Percentiles rank a stretch among this genome's conserved stretches.
phyloP scores from a whole-genome alignment of 441 rosid species.

The Bruguiera hainesii region DNA sequence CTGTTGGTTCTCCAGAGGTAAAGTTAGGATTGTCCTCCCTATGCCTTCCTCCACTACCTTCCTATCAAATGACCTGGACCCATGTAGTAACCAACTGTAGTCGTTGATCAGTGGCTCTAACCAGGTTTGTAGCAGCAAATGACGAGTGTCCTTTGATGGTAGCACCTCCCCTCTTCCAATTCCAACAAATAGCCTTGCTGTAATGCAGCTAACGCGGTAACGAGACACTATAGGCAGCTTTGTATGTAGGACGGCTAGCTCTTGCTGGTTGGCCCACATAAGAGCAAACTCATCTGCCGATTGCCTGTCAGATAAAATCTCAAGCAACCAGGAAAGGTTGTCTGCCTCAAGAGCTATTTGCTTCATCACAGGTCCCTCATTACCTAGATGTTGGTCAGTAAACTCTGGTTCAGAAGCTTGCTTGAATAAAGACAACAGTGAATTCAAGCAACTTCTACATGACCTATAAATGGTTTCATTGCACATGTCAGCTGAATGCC shows the following conservation, averaged over 20 bases:
- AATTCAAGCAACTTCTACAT: constrained; percentile 61
- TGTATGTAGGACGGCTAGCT: constrained; percentile 57
- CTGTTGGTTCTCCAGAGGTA: constrained; percentile 90
- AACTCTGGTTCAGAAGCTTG: constrained; percentile 53
- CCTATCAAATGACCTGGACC: constrained; percentile 78
- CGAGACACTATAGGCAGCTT: constrained; percentile 71
- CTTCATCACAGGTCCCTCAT: constrained; percentile 49
- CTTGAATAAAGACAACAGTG: constrained; percentile 53
- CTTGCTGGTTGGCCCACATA: constrained; percentile 80
- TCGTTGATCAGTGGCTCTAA: constrained; percentile 85
- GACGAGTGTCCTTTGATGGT: constrained; percentile 79
- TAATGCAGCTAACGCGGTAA: constrained; percentile 77
- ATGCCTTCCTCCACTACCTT: constrained; percentile 96
- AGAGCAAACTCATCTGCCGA: constrained; percentile 76
- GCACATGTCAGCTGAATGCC: constrained; percentile 54
- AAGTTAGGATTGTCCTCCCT: constrained; percentile 82
- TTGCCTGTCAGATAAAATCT: constrained; percentile 72
- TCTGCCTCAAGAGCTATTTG: constrained; percentile 79
- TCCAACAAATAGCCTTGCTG: constrained; percentile 77
- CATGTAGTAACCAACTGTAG: constrained; percentile 89
- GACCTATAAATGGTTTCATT: constrained; percentile 59
- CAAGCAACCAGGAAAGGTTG: constrained; percentile 88
- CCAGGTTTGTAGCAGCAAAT: constrained; percentile 69
- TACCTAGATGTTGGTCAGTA: constrained; percentile 22
- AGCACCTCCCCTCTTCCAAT: constrained; percentile 88